Evolutionary conservation across 164 flowering plant species (phyloP).

Genomic region (Vitis cinerea): DNA sequence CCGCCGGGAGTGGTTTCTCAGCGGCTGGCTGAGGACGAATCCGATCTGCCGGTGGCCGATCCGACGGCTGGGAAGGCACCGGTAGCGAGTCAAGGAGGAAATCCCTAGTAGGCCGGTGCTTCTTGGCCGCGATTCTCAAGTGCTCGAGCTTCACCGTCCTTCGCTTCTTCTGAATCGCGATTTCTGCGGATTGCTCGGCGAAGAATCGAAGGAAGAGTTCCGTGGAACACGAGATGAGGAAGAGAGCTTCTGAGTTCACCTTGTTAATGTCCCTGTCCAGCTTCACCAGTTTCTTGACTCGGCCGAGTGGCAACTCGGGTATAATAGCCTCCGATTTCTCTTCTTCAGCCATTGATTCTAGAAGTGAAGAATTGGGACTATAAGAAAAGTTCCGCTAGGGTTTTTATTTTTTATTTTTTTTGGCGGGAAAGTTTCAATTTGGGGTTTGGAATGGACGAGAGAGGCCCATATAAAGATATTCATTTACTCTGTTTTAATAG

Average conservation of each 20-base stretch:
- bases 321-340: slow-evolving; percentile 18
- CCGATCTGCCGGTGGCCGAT: slow-evolving; percentile 19
- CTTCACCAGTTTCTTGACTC: slow-evolving; percentile 76
- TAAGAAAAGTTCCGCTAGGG: no score
- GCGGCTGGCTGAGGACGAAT: slow-evolving; percentile 16
- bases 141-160: slow-evolving; percentile 68
- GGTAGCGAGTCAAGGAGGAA: slow-evolving; percentile 91
- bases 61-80: slow-evolving; percentile 31
- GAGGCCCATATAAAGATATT: no score
- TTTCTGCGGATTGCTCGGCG: slow-evolving; percentile 58
- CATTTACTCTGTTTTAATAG: no score
- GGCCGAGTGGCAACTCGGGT: slow-evolving; percentile 50
- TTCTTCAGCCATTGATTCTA: slow-evolving; percentile 31
- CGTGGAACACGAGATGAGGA: slow-evolving; percentile 57
- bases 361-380: no score
- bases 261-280: slow-evolving; percentile 72
- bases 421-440: no score
- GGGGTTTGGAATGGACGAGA: no score
- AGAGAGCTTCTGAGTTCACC: slow-evolving; percentile 75
- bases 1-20: slow-evolving; percentile 42
- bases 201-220: slow-evolving; percentile 75
- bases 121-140: slow-evolving; percentile 54
- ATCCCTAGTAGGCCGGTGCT: slow-evolving; percentile 73
- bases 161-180: slow-evolving; percentile 67
- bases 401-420: no score